phyloP scores from a whole-genome alignment of 1,139 yeast genomes.

The Suhomyces wounanorum region DNA sequence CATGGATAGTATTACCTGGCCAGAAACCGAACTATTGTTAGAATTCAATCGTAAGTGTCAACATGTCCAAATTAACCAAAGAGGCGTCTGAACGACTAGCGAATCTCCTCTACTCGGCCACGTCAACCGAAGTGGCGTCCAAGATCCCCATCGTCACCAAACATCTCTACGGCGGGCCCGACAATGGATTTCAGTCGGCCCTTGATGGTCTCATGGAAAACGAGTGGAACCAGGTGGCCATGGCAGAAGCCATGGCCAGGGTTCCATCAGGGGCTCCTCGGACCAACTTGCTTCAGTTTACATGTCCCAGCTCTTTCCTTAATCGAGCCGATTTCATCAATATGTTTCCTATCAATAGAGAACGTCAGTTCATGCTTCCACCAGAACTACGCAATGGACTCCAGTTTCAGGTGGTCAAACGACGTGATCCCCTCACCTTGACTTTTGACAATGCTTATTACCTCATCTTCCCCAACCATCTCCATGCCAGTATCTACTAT shows the following conservation, averaged over 20 bases:
- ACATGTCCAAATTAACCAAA: conserved; percentile 21
- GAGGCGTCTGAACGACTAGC: conserved; percentile 32
- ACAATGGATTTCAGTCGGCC: conserved; percentile 22
- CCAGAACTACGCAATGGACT: conserved; percentile 24
- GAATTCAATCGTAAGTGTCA: too few relatives aligned
- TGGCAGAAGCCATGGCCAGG: conserved; percentile 27
- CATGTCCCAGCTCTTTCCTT: conserved; percentile 40
- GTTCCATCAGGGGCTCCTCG: conserved; percentile 20
- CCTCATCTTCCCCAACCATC: conserved; percentile 47
- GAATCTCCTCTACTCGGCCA: conserved; percentile 32
- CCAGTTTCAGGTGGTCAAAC: conserved; percentile 43
- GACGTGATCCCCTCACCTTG: conserved; percentile 49
- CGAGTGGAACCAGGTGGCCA: conserved; percentile 36
- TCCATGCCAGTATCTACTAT: conserved; percentile 53
- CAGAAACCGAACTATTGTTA: too few relatives aligned
- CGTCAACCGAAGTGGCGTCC: conserved; percentile 32
- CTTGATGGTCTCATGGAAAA: conserved; percentile 35
- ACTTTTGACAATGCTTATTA: conserved; percentile 52
- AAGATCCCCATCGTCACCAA: conserved; percentile 30
- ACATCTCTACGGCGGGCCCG: conserved; percentile 24
- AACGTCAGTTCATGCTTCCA: conserved; percentile 31
- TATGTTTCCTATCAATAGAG: conserved; percentile 35
- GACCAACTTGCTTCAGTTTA: conserved; percentile 38
- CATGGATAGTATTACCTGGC: too few relatives aligned
- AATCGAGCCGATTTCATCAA: conserved; percentile 40